Evolutionary conservation across 2,329 filamentous ascomycete genomes (phyloP), one percentile per base, ranked within the genome.

Genomic region (Microcyclosporella mali): DNA sequence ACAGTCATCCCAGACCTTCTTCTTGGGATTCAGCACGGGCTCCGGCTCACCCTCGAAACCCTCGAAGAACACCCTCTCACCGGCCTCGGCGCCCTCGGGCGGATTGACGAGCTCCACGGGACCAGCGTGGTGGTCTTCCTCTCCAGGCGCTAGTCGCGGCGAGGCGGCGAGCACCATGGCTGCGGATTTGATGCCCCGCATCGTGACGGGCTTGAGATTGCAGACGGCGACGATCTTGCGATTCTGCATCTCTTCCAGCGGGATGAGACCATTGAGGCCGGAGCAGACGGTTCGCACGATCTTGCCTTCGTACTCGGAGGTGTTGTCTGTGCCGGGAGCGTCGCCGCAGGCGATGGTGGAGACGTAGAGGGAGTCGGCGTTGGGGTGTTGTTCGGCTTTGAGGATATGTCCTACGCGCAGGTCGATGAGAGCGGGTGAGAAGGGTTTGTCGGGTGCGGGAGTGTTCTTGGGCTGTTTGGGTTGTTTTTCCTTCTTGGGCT

Each of bases 151-250:
- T 36, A 85, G 66, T 46, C 77, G 75, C n/a, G 90, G 92, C 14
- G 88, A 95, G 2, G 92, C 92, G 8, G 92, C 92, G 30, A 98
- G 78, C 12, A 98, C 92, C 92, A 98, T 97, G 60, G 89, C 84
- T 41, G 69, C 74, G 25, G 77, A 84, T 64, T 84, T 84, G 64
- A 87, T 78, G 55, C 92, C 92, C 52, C 92, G 86, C 92, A 98
- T 98, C 67, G 94, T 98, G 66, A 97, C 92, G 38, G 92, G 92
- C 77, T 98, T 98, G 56, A 98, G 79, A 70, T 98, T 98, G 75
- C 88, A 94, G 16, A 98, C 90, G 1, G 92, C 86, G 25, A 98
- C 79, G 48, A 98, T 87, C 71, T 94, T 94, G 66, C 92, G 87
- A 61, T 82, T 82, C 68, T 98, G 92, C 92, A 98, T 95, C 67